phyloP scores from a whole-genome alignment of 805 yeast species.

The Cyberlindnera bimundalis region DNA sequence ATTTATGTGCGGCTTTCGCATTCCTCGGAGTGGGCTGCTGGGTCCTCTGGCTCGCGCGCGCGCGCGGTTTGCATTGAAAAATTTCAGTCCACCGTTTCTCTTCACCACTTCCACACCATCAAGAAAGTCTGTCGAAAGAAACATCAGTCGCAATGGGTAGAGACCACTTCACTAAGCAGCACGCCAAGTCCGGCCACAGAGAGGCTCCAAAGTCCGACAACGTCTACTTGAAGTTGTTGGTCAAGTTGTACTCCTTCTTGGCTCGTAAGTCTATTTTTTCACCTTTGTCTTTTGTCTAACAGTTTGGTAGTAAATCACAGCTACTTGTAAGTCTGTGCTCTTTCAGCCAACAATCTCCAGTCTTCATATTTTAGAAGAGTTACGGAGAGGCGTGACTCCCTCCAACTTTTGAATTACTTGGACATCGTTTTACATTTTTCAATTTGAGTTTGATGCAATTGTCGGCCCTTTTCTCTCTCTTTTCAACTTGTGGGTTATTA shows the following conservation, averaged over 20 bases:
- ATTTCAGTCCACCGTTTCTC: slow-evolving; percentile 5
- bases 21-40: no score
- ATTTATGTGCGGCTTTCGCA: background rate
- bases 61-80: slow-evolving; percentile 5
- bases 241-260: slow-evolving; percentile 97
- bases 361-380: background rate
- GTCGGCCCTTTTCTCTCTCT: background rate
- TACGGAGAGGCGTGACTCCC: slow-evolving; percentile 13
- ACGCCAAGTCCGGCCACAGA: slow-evolving; percentile 94
- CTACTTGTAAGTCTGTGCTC: background rate
- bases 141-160: slow-evolving; percentile 71
- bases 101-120: background rate
- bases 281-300: slow-evolving; percentile 11
- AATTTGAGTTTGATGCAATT: background rate
- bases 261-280: slow-evolving; percentile 78
- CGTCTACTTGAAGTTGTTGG: slow-evolving; percentile 97
- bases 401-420: no score
- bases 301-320: slow-evolving; percentile 3
- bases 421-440: no score
- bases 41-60: background rate
- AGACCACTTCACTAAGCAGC: slow-evolving; percentile 96
- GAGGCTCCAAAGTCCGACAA: slow-evolving; percentile 99
- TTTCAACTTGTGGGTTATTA: no score
- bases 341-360: slow-evolving; percentile 1
- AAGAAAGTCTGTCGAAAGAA: slow-evolving; percentile 5